Conservation (phyloP, 78 protist genomes). For the Dictyostelium citrinum region DNA sequence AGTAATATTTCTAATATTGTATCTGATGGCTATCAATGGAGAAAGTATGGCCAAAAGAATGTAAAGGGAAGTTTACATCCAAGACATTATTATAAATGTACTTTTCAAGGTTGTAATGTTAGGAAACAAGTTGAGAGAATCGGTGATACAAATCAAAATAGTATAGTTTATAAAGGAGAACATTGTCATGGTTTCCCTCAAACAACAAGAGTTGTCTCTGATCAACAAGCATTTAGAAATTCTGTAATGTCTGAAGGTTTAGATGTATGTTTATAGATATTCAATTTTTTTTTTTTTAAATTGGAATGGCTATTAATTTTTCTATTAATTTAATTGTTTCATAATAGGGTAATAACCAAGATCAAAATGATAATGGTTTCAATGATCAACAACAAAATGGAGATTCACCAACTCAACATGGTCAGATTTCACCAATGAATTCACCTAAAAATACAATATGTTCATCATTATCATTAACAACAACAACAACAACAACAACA, state of each 20-base stretch:
- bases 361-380: background rate
- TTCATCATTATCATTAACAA: no score
- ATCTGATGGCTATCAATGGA: conserved; percentile 67
- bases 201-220: conserved; percentile 42
- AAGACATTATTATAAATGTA: conserved; percentile 74
- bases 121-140: conserved; percentile 43
- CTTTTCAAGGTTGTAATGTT: conserved; percentile 54
- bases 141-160: background rate
- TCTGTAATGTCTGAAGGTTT: conserved; percentile 28
- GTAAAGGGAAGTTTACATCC: conserved; percentile 68
- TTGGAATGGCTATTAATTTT: no score
- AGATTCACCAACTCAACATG: background rate
- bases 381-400: background rate
- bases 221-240: conserved; percentile 53
- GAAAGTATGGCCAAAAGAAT: conserved; percentile 73
- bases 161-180: conserved; percentile 40
- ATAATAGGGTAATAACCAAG: background rate
- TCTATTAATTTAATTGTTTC: background rate
- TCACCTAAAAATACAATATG: background rate
- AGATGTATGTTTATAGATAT: background rate
- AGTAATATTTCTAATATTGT: background rate
- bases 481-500: background rate
- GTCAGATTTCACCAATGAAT: background rate
- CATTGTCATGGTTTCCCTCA: conserved; percentile 65
- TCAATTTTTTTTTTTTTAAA: no score